phyloP scores from a whole-genome alignment of 2,329 filamentous ascomycete species.

The Fusarium sp. region DNA sequence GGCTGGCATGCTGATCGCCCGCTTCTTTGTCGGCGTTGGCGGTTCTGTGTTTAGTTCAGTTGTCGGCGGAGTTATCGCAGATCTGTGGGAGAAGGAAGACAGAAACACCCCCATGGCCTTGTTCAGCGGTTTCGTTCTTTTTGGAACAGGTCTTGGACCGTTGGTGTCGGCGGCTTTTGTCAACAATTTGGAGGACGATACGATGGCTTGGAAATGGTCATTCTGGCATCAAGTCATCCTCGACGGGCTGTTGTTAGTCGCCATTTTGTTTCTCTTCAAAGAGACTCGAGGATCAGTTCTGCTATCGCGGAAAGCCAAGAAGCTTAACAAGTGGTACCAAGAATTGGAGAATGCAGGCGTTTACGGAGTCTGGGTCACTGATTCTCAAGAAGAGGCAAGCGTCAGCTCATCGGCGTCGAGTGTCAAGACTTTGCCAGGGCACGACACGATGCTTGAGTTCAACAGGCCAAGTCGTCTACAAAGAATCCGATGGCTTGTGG shows the following conservation, averaged over 20 bases:
- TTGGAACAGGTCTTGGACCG: conserved; percentile 85
- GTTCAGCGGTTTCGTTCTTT: conserved; percentile 82
- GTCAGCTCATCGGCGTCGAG: conserved; percentile 44
- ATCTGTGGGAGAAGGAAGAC: conserved; percentile 82
- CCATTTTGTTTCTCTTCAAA: conserved; percentile 78
- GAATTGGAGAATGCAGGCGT: conserved; percentile 74
- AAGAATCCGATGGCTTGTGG: conserved; percentile 83
- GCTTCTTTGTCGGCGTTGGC: conserved; percentile 83
- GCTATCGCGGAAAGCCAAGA: conserved; percentile 78
- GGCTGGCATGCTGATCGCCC: conserved; percentile 78
- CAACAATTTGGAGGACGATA: conserved; percentile 63
- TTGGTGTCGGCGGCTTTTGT: conserved; percentile 78
- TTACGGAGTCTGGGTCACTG: conserved; percentile 61
- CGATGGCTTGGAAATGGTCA: conserved; percentile 81
- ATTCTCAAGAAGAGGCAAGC: conserved; percentile 16
- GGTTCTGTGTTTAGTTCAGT: conserved; percentile 86
- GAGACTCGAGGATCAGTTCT: conserved; percentile 88
- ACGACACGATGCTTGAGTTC: conserved; percentile 20
- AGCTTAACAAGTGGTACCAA: conserved; percentile 84
- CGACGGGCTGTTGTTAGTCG: conserved; percentile 69
- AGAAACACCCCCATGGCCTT: conserved; percentile 92
- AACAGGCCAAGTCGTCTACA: conserved; percentile 31
- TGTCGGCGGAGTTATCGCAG: conserved; percentile 91
- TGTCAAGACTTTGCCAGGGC: conserved; percentile 29
- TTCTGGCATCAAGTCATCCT: conserved; percentile 88